A percentile compares a stretch with the other conserved stretches of the same genome.
Evolutionary conservation across 495 filamentous ascomycete genomes (phyloP).

Genomic region (Podospora bellae-mahoneyi): DNA sequence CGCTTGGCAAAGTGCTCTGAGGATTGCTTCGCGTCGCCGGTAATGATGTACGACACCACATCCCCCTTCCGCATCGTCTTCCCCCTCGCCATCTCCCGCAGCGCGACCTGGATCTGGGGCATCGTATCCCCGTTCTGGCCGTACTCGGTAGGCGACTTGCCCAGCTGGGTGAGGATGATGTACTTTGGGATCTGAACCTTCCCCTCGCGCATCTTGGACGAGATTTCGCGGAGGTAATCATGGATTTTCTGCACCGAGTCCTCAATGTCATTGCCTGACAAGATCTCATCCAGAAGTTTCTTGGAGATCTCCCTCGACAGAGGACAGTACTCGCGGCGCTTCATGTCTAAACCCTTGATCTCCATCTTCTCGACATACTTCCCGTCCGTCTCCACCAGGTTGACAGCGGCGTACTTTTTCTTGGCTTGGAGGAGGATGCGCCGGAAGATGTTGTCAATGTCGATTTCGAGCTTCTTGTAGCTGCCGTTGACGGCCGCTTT

Average conservation of each 20-base stretch:
- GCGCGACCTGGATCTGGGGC: constrained; percentile 96
- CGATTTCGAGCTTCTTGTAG: constrained; percentile 89
- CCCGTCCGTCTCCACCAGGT: constrained; percentile 82
- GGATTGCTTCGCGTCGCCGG: constrained; percentile 68
- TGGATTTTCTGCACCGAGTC: constrained; percentile 85
- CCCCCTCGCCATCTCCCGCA: constrained; percentile 81
- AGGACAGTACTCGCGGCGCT: constrained; percentile 89
- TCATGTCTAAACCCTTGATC: constrained; percentile 98
- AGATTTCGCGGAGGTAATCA: constrained; percentile 80
- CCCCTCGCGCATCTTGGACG: constrained; percentile 76
- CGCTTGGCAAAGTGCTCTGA: constrained; percentile 77
- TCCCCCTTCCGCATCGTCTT: constrained; percentile 87
- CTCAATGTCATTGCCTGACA: constrained; percentile 91
- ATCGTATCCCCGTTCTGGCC: constrained; percentile 89
- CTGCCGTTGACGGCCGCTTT: constrained; percentile 75
- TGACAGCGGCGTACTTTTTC: constrained; percentile 99
- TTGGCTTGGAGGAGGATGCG: constrained; percentile 92
- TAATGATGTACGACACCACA: constrained; percentile 93
- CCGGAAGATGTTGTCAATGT: constrained; percentile 97
- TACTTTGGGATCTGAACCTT: constrained; percentile 76
- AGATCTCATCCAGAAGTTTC: constrained; percentile 78
- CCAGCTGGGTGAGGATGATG: constrained; percentile 95
- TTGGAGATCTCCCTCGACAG: constrained; percentile 90
- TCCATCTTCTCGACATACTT: constrained; percentile 93
- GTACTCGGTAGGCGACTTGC: constrained; percentile 89